Conservation (phyloP, 805 yeast species). For the Wickerhamiella dianesei region DNA sequence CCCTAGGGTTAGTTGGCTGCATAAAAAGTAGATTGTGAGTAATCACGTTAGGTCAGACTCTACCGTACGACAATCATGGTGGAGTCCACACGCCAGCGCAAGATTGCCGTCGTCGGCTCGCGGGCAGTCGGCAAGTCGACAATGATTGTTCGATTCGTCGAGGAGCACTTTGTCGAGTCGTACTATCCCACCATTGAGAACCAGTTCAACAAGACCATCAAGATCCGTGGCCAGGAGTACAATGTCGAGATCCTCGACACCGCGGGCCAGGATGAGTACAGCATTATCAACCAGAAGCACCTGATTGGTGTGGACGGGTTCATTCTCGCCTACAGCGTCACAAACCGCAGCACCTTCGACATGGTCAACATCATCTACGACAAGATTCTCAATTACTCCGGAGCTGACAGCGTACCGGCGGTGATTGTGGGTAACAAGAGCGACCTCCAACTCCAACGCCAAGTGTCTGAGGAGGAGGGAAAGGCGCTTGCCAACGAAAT, state of each 20-base stretch:
- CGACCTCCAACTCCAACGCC: conserved; percentile 55
- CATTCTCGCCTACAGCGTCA: conserved; percentile 67
- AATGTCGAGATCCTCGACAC: conserved; percentile 79
- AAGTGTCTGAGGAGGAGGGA: conserved; percentile 44
- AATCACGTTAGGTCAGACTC: too few relatives aligned
- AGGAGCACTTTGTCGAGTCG: conserved; percentile 74
- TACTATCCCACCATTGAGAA: conserved; percentile 88
- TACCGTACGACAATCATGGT: conserved; percentile 12
- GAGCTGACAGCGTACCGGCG: conserved; percentile 60
- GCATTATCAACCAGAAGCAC: conserved; percentile 65
- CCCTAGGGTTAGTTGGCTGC: too few relatives aligned
- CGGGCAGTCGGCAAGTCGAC: conserved; percentile 81
- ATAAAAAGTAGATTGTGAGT: too few relatives aligned
- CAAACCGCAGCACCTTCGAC: conserved; percentile 65
- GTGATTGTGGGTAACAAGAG: conserved; percentile 65
- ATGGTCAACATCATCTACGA: conserved; percentile 65
- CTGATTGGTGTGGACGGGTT: conserved; percentile 76
- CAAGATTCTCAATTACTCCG: conserved; percentile 55
- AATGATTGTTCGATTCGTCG: conserved; percentile 70
- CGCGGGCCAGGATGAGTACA: conserved; percentile 86
- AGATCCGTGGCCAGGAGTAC: conserved; percentile 59
- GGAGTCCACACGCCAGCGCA: conserved; percentile 30
- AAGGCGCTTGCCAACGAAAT: conserved; percentile 48
- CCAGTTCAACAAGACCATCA: conserved; percentile 59
- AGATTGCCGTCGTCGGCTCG: conserved; percentile 77